A percentile compares a stretch with the other conserved stretches of the same genome.
These are phyloP conservation scores for Barnettozyma salicaria DNA, from an alignment of 805 yeast genomes.

Conservation along the genomic window DNA sequence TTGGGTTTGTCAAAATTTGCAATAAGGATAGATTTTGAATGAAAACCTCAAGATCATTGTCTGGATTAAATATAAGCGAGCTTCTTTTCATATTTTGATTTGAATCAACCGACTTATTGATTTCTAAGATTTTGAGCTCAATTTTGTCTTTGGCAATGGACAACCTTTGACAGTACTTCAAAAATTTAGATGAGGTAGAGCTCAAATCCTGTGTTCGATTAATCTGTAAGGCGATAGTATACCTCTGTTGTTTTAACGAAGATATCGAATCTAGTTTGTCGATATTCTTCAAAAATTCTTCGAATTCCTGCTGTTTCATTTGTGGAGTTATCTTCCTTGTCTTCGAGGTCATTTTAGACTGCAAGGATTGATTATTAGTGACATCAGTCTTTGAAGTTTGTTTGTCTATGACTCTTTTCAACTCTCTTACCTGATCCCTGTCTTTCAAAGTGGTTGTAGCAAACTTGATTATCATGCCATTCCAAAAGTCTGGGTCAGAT, in stretches of 20 bases:
- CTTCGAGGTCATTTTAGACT: constrained; percentile 16
- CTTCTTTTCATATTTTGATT: no score
- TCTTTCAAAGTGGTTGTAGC: constrained; percentile 66
- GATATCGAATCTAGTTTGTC: constrained; percentile 30
- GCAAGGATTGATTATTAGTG: neutral
- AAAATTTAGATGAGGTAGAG: constrained; percentile 23
- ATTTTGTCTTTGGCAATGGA: constrained; percentile 27
- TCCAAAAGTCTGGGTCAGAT: constrained; percentile 73
- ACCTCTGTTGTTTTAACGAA: constrained; percentile 44
- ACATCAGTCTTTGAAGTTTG: constrained; percentile 31
- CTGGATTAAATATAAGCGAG: constrained; percentile 9
- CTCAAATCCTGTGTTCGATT: constrained; percentile 33
- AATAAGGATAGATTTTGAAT: constrained; percentile 29
- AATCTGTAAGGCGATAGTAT: constrained; percentile 41
- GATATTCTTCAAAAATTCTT: constrained; percentile 34
- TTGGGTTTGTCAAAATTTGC: constrained; percentile 43
- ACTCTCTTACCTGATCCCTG: constrained; percentile 63
- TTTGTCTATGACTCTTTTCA: constrained; percentile 62
- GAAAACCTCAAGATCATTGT: constrained; percentile 20
- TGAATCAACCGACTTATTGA: constrained; percentile 20
- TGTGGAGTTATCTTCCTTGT: constrained; percentile 31
- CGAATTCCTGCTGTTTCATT: constrained; percentile 36
- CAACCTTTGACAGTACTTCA: constrained; percentile 28
- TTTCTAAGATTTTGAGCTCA: constrained; percentile 25
- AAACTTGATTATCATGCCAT: constrained; percentile 51